phyloP scores from a whole-genome alignment of 495 filamentous ascomycete genomes.

The Umbilicaria muhlenbergii region DNA sequence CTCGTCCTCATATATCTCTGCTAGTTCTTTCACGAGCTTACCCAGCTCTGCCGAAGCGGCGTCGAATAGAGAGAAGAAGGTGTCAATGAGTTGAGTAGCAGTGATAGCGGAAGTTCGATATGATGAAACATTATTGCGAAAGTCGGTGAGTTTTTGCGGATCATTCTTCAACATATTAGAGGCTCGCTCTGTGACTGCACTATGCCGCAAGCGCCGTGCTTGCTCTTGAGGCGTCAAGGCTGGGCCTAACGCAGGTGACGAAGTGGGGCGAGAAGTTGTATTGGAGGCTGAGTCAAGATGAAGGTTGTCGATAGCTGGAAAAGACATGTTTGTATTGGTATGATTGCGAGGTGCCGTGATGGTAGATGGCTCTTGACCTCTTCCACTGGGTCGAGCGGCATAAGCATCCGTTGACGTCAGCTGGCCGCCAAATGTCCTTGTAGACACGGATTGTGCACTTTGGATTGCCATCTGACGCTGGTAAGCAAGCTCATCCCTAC shows the following conservation, averaged over 20 bases:
- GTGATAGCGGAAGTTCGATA: constrained; percentile 52
- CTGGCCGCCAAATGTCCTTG: constrained; percentile 69
- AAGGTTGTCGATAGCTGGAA: constrained; percentile 24
- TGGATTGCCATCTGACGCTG: constrained; percentile 88
- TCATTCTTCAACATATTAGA: constrained; percentile 64
- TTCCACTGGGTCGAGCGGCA: constrained; percentile 25
- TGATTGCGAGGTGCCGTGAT: constrained; percentile 22
- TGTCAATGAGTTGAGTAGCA: constrained; percentile 62
- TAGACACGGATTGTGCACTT: constrained; percentile 61
- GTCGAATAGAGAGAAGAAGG: constrained; percentile 72
- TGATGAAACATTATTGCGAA: constrained; percentile 61
- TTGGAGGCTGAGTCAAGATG: constrained; percentile 20
- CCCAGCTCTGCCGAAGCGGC: constrained; percentile 62
- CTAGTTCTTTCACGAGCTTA: constrained; percentile 80
- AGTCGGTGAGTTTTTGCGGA: constrained; percentile 50
- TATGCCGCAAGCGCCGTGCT: constrained; percentile 40
- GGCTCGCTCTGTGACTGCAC: constrained; percentile 73
- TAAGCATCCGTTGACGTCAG: constrained; percentile 42
- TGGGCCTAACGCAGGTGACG: constrained; percentile 4
- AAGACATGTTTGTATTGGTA: constrained; percentile 13
- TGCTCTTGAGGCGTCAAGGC: constrained; percentile 55
- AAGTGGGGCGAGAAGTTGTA: constrained; percentile 14
- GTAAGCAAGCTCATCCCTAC: constrained; percentile 79
- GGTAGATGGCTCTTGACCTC: constrained; percentile 19
- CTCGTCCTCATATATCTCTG: constrained; percentile 81